These are phyloP conservation scores for Cercophora samala DNA, from an alignment of 495 filamentous ascomycete species.

Conservation along the genomic window DNA sequence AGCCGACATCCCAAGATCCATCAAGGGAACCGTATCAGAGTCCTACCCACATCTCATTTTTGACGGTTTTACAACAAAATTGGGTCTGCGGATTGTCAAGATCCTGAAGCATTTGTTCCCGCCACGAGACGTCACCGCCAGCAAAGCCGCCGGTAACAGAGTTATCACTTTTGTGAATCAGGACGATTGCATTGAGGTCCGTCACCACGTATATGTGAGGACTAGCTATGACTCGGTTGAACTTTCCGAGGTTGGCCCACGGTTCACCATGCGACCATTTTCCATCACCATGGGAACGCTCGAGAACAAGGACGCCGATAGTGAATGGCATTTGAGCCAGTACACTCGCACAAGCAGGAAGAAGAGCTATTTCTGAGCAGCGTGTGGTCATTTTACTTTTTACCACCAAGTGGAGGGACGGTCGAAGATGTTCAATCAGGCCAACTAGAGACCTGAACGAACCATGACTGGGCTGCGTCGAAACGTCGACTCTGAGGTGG, in stretches of 20 bases:
- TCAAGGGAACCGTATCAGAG: conserved; percentile 88
- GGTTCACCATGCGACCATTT: conserved; percentile 95
- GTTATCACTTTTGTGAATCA: conserved; percentile 94
- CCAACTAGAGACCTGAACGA: neutral
- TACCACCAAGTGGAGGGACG: neutral
- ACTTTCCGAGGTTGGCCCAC: conserved; percentile 88
- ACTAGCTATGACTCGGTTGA: conserved; percentile 86
- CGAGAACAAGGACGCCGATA: conserved; percentile 93
- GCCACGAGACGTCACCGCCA: conserved; percentile 69
- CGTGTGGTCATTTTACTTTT: neutral
- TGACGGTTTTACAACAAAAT: conserved; percentile 79
- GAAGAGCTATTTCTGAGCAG: conserved; percentile 77
- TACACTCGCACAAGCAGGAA: conserved; percentile 90
- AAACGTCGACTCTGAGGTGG: neutral
- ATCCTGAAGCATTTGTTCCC: conserved; percentile 95
- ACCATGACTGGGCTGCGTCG: neutral
- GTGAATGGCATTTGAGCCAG: conserved; percentile 91
- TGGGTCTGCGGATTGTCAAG: conserved; percentile 83
- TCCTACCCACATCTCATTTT: conserved; percentile 94
- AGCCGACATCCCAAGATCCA: conserved; percentile 84
- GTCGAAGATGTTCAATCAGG: neutral
- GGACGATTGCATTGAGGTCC: conserved; percentile 81
- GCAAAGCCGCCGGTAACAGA: conserved; percentile 74
- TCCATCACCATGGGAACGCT: conserved; percentile 90
- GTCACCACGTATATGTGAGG: conserved; percentile 55